phyloP scores from a whole-genome alignment of 495 filamentous ascomycete genomes.

The Tuber borchii region DNA sequence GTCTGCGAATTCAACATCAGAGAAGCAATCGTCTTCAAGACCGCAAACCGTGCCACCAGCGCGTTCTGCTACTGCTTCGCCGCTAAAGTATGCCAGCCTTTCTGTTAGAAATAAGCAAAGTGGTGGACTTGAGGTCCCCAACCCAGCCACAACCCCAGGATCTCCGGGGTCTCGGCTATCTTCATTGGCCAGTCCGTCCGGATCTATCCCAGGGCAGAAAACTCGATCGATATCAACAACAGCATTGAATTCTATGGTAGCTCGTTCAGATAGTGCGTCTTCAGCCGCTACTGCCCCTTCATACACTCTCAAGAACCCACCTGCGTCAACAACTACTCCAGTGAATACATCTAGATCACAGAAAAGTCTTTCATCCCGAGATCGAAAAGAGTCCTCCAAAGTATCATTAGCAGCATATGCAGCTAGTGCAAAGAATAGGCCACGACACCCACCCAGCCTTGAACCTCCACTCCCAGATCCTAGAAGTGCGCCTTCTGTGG shows the following conservation, averaged over 20 bases:
- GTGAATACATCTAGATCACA: conserved; percentile 25
- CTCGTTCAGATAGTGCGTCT: conserved; percentile 39
- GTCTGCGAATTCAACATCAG: conserved; percentile 25
- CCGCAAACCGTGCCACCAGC: conserved; percentile 26
- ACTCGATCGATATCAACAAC: conserved; percentile 36
- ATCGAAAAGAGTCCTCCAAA: conserved; percentile 36
- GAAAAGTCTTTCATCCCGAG: conserved; percentile 35
- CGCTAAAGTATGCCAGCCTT: conserved; percentile 25
- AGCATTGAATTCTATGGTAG: conserved; percentile 27
- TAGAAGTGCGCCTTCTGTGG: conserved; percentile 53
- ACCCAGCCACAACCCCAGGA: conserved; percentile 23
- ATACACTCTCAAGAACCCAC: conserved; percentile 20
- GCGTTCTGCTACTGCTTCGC: conserved; percentile 33
- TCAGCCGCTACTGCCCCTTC: conserved; percentile 31
- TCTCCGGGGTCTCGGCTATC: conserved; percentile 38
- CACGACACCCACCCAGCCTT: conserved; percentile 30
- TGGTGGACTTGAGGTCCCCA: conserved; percentile 33
- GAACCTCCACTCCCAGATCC: conserved; percentile 54
- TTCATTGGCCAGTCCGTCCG: conserved; percentile 29
- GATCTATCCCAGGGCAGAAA: conserved; percentile 20
- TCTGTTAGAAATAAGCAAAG: conserved; percentile 31
- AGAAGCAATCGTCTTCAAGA: conserved; percentile 19
- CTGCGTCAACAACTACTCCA: conserved; percentile 30
- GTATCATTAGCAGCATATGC: conserved; percentile 38
- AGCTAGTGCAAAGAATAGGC: conserved; percentile 26